phyloP scores from a whole-genome alignment of 805 yeast species.

The Candida cerambycidarum region DNA sequence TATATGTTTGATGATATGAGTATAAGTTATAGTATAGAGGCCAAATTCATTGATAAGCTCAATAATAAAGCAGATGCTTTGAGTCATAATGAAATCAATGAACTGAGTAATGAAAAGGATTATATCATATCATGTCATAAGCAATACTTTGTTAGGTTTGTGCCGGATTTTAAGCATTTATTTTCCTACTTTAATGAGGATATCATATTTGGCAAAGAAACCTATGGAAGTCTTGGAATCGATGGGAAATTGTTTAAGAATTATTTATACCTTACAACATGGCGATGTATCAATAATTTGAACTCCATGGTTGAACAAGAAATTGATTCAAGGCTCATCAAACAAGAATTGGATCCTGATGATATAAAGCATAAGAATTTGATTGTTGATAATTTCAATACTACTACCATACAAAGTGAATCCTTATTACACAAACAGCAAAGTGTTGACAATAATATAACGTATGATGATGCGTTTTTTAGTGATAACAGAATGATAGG shows the following conservation, averaged over 20 bases:
- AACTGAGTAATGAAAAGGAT: slow-evolving; percentile 30
- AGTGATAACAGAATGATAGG: slow-evolving; percentile 29
- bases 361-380: slow-evolving; percentile 37
- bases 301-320: slow-evolving; percentile 36
- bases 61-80: slow-evolving; percentile 30
- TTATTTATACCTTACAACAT: slow-evolving; percentile 27
- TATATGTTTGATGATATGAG: slow-evolving; percentile 44
- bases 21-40: slow-evolving; percentile 52
- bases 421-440: slow-evolving; percentile 13
- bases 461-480: slow-evolving; percentile 11
- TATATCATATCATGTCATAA: slow-evolving; percentile 36
- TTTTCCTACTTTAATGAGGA: slow-evolving; percentile 26
- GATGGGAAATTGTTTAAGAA: slow-evolving; percentile 33
- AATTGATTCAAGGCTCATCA: slow-evolving; percentile 31
- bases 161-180: slow-evolving; percentile 37
- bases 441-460: slow-evolving; percentile 1
- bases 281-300: slow-evolving; percentile 30
- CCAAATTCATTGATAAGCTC: slow-evolving; percentile 51
- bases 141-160: slow-evolving; percentile 39
- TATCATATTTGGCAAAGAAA: slow-evolving; percentile 25
- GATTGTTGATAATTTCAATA: slow-evolving; percentile 13
- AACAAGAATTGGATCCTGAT: slow-evolving; percentile 24
- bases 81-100: slow-evolving; percentile 37
- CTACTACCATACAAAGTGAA: slow-evolving; percentile 6
- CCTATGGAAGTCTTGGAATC: slow-evolving; percentile 32